These are phyloP conservation scores for Gillenia trifoliata DNA, from an alignment of 306 rosid species.

Conservation along the genomic window DNA sequence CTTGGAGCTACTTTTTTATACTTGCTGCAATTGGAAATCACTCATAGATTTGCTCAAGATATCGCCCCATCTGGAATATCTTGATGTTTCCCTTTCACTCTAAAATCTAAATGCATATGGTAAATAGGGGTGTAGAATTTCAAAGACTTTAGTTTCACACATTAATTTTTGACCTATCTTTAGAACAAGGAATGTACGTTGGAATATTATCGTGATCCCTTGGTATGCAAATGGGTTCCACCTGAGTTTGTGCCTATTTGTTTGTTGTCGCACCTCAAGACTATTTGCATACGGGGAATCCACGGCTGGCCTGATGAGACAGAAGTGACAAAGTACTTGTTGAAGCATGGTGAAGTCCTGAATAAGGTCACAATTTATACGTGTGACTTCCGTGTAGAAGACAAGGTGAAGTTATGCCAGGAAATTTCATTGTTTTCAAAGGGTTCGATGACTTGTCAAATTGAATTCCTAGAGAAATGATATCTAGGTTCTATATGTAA, in stretches of 20 bases:
- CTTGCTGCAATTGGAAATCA: neutral
- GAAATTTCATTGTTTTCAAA: neutral
- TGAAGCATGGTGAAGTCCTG: neutral
- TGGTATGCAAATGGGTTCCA: neutral
- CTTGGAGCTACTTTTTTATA: neutral
- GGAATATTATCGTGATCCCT: neutral
- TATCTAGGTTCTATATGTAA: no score
- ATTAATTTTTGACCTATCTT: no score
- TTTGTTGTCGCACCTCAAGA: no score
- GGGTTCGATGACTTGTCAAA: neutral
- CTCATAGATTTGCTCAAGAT: neutral
- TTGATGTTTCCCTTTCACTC: neutral
- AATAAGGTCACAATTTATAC: neutral
- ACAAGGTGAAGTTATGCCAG: neutral
- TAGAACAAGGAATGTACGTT: neutral
- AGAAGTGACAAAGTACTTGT: neutral
- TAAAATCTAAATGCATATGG: no score
- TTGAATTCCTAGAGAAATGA: neutral
- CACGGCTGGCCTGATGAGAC: neutral
- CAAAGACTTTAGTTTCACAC: neutral
- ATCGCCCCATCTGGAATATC: neutral
- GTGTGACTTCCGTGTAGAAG: neutral
- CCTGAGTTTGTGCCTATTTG: no score
- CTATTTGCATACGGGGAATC: no score
- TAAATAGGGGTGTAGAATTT: no score